Evolutionary conservation across 169 alveolate species (phyloP), one percentile per base, ranked within the genome.

Genomic region (Ichthyophthirius multifiliis): DNA sequence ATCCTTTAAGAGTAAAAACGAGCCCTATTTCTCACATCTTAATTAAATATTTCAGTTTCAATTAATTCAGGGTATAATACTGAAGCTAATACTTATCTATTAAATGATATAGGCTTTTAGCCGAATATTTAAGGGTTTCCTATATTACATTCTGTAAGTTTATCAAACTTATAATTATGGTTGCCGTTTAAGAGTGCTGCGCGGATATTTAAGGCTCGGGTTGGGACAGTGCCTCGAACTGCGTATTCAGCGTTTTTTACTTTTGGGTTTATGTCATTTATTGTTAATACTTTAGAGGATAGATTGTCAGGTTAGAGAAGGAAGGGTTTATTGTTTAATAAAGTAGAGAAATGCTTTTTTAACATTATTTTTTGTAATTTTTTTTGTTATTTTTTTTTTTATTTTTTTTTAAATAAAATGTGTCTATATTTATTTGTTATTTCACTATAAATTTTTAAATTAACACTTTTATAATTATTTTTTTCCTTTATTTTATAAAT

Each of bases 81-180:
- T 9, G 71, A 34, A 32, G 94, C 48, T n/a, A 88, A 80, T 18
- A 91, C 96, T 62, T 87, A 88, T 62, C 96, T 80, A 31, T 75
- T 74, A 67, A 86, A 91, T 23, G 94, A 82, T 41, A 91, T 48
- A 12, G 93, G 93, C 41, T 83, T 83, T 83, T 91, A 80, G 1
- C 93, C 93, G 31, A 86, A 76, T 5, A 76, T 84, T 75, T 91
- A 87, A 18, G 96, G 96, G 79, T 91, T 91, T 44, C 96, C 96
- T 41, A 91, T 91, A 71, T 91, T 85, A 15, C 83, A 75, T 27
- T 78, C 85, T 20, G 87, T 87, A 30, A 88, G 78, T 64, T 80
- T 62, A 9, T 65, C 78, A 65, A 88, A 88, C n/a, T 90, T 89
- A 64, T 45, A 86, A 64, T 84, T 86, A 13, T 76, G 75, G 63